Conservation (phyloP, 2,329 filamentous ascomycete genomes). For the Alternaria sp. region DNA sequence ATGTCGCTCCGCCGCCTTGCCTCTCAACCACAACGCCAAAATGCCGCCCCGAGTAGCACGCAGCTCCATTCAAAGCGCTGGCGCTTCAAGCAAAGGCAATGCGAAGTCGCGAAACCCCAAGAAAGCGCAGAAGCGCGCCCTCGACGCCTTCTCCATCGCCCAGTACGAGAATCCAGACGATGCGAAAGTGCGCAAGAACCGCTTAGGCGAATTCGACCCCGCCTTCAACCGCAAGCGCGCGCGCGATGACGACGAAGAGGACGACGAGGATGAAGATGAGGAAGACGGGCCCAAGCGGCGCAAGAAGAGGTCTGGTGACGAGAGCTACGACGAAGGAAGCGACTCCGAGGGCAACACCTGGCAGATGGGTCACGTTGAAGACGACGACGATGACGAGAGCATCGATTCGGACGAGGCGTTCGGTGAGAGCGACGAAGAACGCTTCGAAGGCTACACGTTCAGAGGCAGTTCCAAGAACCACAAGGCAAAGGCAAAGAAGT, state of each 20-base stretch:
- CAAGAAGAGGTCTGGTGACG: constrained; percentile 42
- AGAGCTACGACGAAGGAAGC: constrained; percentile 73
- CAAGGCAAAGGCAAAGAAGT: constrained; percentile 53
- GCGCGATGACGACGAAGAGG: constrained; percentile 58
- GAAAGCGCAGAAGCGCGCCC: constrained; percentile 60
- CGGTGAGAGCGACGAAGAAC: constrained; percentile 85
- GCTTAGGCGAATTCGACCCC: constrained; percentile 62
- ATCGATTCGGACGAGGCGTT: constrained; percentile 82
- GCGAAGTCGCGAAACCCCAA: constrained; percentile 48
- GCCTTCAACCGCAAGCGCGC: constrained; percentile 50
- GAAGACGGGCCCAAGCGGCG: constrained; percentile 39
- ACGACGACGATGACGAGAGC: constrained; percentile 70
- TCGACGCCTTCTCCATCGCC: constrained; percentile 72
- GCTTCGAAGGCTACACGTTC: constrained; percentile 78
- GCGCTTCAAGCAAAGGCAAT: constrained; percentile 36
- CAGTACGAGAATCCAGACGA: constrained; percentile 61
- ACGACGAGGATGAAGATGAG: constrained; percentile 36
- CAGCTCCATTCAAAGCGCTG: constrained; percentile 39
- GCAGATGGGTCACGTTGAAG: constrained; percentile 73
- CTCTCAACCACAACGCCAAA: constrained; percentile 18
- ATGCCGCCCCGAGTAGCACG: constrained; percentile 57
- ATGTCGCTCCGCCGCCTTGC: not conserved
- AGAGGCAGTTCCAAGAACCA: constrained; percentile 62
- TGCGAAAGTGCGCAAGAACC: constrained; percentile 60
- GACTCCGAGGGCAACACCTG: constrained; percentile 88